Evolutionary conservation across 306 rosid genomes (phyloP), one percentile per base, ranked within the genome.

Genomic region (Myrica gale): DNA sequence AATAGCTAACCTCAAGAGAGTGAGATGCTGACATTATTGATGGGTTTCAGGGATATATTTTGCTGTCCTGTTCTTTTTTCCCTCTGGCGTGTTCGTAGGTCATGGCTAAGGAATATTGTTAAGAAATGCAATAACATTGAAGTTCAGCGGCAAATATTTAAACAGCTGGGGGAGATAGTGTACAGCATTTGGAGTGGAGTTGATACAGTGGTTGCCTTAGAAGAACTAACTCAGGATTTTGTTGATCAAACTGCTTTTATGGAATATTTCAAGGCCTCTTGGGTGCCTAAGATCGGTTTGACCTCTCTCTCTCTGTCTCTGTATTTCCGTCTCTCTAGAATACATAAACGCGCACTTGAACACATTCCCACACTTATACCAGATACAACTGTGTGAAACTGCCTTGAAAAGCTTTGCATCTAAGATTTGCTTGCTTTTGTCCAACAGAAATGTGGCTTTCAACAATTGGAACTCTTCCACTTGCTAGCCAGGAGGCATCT

Each of bases 271-370:
- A 89, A 78, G 86, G 83, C 83, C 73, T 82, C 86, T 71, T 91
- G 98, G 98, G 71, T 94, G 52, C 97, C 97, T 62, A 94, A 94
- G 88, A 85, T 95, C 81, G 97, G 98, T 95, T 83, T 84, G 90
- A 81, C 84, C 57, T 79, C 84, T 79, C 79, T 87, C 68, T 76
- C 74, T 81, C 76, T 83, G 68, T 83, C 63, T 78, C 0, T 32
- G 37, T 85, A 62, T 76, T 71, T 81, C 78, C 82, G 68, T 83
- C 63, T 78, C 77, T 63, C 76, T 65, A 74, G 43, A 69, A 71
- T 73, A 23, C 58, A 26, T 23, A 66, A 68, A 37, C 21, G 15
- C 61, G 32, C 7, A 50, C 75, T 68, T 65, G 37, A 50, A 71
- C 43, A 50, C 66, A 37, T 62, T 2, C 7, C 5, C 50, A 51